Percentiles rank a stretch among this genome's conserved stretches.
phyloP scores from a whole-genome alignment of 1,139 yeast genomes.

The Debaryomyces coudertii region DNA sequence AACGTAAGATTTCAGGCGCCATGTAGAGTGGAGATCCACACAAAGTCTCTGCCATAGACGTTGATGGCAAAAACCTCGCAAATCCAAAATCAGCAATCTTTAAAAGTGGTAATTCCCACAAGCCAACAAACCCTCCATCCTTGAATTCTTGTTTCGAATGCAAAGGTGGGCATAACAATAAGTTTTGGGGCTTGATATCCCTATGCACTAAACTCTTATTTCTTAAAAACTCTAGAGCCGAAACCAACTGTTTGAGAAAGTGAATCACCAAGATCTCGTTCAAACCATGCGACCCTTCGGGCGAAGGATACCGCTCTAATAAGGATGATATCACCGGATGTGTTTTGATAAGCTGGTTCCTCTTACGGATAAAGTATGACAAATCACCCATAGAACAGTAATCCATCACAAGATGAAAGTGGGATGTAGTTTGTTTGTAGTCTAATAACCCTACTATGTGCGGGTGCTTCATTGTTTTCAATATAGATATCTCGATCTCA shows the following conservation, averaged over 20 bases:
- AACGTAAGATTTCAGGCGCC: slow-evolving; percentile 96
- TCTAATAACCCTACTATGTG: slow-evolving; percentile 88
- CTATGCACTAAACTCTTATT: slow-evolving; percentile 86
- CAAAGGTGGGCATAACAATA: slow-evolving; percentile 75
- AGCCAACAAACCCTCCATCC: slow-evolving; percentile 64
- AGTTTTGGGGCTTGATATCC: slow-evolving; percentile 92
- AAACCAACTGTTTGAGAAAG: slow-evolving; percentile 82
- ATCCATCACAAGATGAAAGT: slow-evolving; percentile 94
- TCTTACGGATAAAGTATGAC: slow-evolving; percentile 78
- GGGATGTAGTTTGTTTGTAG: slow-evolving; percentile 74
- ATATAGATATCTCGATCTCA: slow-evolving; percentile 85
- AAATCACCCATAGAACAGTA: slow-evolving; percentile 95
- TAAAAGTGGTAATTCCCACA: slow-evolving; percentile 85
- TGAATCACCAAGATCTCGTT: slow-evolving; percentile 79
- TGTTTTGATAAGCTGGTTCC: slow-evolving; percentile 69
- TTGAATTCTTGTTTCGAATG: slow-evolving; percentile 64
- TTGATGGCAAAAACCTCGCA: slow-evolving; percentile 89
- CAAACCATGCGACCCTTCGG: slow-evolving; percentile 74
- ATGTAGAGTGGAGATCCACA: slow-evolving; percentile 97
- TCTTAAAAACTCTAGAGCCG: slow-evolving; percentile 81
- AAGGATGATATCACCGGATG: slow-evolving; percentile 81
- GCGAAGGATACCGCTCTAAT: slow-evolving; percentile 81
- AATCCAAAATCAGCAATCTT: slow-evolving; percentile 98
- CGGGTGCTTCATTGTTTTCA: slow-evolving; percentile 86
- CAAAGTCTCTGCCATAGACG: slow-evolving; percentile 92